Conservation (phyloP, 2,329 filamentous ascomycete genomes). For the Ambrosiella xylebori region DNA sequence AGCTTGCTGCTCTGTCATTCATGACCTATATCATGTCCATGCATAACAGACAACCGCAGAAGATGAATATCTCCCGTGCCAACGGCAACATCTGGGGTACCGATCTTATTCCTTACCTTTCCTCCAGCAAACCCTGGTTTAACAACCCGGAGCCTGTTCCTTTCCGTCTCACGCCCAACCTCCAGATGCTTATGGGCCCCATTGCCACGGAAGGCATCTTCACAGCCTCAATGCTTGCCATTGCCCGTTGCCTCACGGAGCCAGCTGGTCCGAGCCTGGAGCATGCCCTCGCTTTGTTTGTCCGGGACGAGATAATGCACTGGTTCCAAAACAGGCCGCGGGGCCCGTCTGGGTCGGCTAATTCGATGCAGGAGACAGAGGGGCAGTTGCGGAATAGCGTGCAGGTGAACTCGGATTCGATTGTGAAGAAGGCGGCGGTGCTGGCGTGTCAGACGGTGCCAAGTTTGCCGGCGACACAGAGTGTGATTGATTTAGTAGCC, state of each 20-base stretch:
- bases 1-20: conserved; percentile 85
- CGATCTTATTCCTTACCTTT: conserved; percentile 83
- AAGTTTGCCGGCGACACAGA: conserved; percentile 88
- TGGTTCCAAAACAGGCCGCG: conserved; percentile 71
- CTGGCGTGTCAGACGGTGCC: conserved; percentile 62
- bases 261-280: conserved; percentile 70
- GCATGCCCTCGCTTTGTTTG: conserved; percentile 83
- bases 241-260: conserved; percentile 83
- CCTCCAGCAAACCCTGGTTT: conserved; percentile 68
- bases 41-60: conserved; percentile 87
- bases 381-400: conserved; percentile 62
- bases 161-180: conserved; percentile 90
- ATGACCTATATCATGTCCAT: conserved; percentile 99
- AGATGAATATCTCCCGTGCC: conserved; percentile 75
- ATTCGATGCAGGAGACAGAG: conserved; percentile 32
- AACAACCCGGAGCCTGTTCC: conserved; percentile 90
- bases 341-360: conserved; percentile 10
- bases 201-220: conserved; percentile 93
- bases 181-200: conserved; percentile 91
- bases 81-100: conserved; percentile 93
- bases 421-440: conserved; percentile 77
- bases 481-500: conserved; percentile 85
- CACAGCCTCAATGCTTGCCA: conserved; percentile 87
- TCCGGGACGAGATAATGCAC: conserved; percentile 93
- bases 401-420: conserved; percentile 70